A percentile compares a stretch with the other conserved stretches of the same genome.
Conservation (phyloP, 352 stramenopile species). For the Pythium monospermum region DNA sequence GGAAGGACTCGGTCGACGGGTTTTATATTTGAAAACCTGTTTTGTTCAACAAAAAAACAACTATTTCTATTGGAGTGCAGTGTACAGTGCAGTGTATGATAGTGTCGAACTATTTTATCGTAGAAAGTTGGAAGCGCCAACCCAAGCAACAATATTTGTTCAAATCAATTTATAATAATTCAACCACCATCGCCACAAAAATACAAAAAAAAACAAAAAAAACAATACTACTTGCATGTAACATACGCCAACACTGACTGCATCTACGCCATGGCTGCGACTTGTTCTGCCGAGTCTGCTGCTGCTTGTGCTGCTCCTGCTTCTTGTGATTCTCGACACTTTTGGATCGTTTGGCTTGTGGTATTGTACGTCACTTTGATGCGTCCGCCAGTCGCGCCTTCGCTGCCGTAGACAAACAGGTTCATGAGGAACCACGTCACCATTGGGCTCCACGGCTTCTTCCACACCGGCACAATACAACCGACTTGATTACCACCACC, state of each 20-base stretch:
- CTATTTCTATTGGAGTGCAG: no score
- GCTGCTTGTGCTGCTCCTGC: not conserved
- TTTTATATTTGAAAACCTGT: no score
- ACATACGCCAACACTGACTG: no score
- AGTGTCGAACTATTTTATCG: slow-evolving; percentile 1
- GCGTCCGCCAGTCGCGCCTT: slow-evolving; percentile 64
- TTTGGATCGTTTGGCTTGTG: slow-evolving; percentile 33
- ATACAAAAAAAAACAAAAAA: no score
- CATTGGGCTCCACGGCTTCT: slow-evolving; percentile 57
- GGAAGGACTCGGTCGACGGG: no score
- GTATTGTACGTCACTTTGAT: slow-evolving; percentile 56
- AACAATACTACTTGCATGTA: no score
- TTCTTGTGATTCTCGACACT: no score
- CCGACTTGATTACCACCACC: slow-evolving; percentile 15
- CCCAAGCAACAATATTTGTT: not conserved
- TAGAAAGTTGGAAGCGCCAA: no score
- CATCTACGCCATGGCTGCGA: no score
- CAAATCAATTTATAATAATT: not conserved
- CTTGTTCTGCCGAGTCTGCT: not conserved
- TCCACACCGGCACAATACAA: slow-evolving; percentile 50
- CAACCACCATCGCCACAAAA: not conserved
- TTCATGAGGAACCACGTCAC: slow-evolving; percentile 81
- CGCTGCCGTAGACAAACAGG: slow-evolving; percentile 70
- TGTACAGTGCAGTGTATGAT: no score
- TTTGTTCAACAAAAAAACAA: no score